Evolutionary conservation across 805 yeast genomes (phyloP), one percentile per base, ranked within the genome.

Genomic region (Spathaspora hagerdaliae): DNA sequence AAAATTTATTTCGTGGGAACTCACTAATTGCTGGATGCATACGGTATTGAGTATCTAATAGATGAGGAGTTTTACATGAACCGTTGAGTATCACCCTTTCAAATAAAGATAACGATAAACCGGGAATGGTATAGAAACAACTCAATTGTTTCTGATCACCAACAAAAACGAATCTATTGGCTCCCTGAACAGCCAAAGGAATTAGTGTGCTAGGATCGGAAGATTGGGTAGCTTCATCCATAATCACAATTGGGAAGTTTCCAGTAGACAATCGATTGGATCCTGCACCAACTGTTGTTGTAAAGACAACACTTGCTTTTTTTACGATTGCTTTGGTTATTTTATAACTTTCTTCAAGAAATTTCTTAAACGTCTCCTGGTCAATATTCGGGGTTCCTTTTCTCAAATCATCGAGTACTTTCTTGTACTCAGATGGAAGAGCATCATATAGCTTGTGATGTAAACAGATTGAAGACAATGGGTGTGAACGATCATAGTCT

Each of bases 211-310:
- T 71, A 6, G 89, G 85, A 51, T 85, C 92, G 0, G 88, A 80
- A 0, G 90, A 82, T 54, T 84, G 90, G 0, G 90, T 84, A 4
- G 87, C 78, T 64, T 85, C 91, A 66, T 85, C 91, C 85, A 85
- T 81, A 31, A 85, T 83, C 6, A 85, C 85, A 2, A 82, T 81
- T 1, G 88, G 88, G 50, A 76, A 60, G 51, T 72, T 75, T 34
- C 71, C 67, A 8, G 83, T 65, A 11, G 75, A 69, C 53, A 85
- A 64, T 52, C 77, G 80, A 36, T 78, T 74, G 2, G 86, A 86
- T 43, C 88, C 89, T 7, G 87, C 83, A 35, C 82, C 82, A 35
- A 83, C 87, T 2, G 86, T 81, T 1, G 91, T 85, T 1, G 90
- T 80, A 58, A 84, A 81, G 15, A 85, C 80, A 24, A 85, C 85